phyloP scores from a whole-genome alignment of 257 asterid species.

The Mentha longifolia region DNA sequence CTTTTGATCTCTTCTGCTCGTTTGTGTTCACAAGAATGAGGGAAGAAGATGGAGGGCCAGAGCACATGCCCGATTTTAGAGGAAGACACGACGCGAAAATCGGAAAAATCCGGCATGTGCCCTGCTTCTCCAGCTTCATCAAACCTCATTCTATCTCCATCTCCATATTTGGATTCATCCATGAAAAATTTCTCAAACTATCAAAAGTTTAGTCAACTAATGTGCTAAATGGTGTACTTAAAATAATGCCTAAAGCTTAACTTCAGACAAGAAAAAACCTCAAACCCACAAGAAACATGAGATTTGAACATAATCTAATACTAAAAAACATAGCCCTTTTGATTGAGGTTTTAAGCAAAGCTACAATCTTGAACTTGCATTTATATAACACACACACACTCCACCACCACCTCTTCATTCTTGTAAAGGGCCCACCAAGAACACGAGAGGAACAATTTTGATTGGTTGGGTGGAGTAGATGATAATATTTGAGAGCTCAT shows the following conservation, averaged over 20 bases:
- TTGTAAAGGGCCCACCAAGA: slow-evolving; percentile 26
- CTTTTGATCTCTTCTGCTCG: background rate
- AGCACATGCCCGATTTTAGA: slow-evolving; percentile 41
- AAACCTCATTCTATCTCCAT: slow-evolving; percentile 35
- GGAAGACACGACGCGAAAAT: background rate
- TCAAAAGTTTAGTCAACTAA: background rate
- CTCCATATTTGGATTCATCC: background rate
- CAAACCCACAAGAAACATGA: slow-evolving; percentile 28
- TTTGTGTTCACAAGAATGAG: slow-evolving; percentile 18
- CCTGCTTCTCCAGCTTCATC: slow-evolving; percentile 60
- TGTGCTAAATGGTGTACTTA: background rate
- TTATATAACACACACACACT: slow-evolving; percentile 20
- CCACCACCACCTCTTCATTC: slow-evolving; percentile 16
- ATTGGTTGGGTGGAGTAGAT: slow-evolving; percentile 41
- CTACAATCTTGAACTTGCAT: slow-evolving; percentile 17
- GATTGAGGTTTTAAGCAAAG: slow-evolving; percentile 27
- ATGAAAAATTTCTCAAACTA: background rate
- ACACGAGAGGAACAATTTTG: background rate
- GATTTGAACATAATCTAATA: background rate
- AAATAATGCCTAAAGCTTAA: background rate
- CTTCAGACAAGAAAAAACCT: slow-evolving; percentile 18
- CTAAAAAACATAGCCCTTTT: background rate
- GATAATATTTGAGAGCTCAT: background rate
- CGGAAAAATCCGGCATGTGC: slow-evolving; percentile 40
- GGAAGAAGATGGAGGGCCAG: slow-evolving; percentile 46